A percentile compares a stretch with the other conserved stretches of the same genome.
Conservation (phyloP, 1,139 yeast genomes). For the Kluyveromyces sp. region DNA sequence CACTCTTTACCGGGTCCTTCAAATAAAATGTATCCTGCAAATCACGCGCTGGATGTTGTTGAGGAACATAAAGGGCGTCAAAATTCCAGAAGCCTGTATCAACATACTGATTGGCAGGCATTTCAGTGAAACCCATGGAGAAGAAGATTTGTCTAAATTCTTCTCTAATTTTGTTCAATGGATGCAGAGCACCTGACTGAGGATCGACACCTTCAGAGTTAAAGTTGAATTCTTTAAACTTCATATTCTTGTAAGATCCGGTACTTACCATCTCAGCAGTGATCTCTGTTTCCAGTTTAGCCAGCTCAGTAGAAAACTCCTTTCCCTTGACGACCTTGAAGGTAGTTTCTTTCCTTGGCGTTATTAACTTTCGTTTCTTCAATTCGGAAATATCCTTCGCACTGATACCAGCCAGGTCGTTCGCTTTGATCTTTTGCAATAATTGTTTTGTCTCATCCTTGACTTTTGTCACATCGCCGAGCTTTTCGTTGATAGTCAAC, state of each 20-base stretch:
- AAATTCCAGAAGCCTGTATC: conserved; percentile 99
- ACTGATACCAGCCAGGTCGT: conserved; percentile 47
- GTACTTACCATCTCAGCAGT: conserved; percentile 83
- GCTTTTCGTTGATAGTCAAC: conserved; percentile 50
- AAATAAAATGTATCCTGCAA: conserved; percentile 96
- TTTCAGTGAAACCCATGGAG: conserved; percentile 95
- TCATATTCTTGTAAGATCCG: conserved; percentile 76
- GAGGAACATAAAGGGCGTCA: conserved; percentile 93
- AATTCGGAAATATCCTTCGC: conserved; percentile 72
- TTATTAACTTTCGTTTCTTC: conserved; percentile 85
- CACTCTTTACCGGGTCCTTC: conserved; percentile 81
- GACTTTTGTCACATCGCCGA: conserved; percentile 35
- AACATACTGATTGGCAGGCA: conserved; percentile 97
- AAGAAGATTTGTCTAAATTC: conserved; percentile 97
- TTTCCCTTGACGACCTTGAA: conserved; percentile 73
- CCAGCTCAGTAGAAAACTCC: conserved; percentile 74
- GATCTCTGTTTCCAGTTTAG: conserved; percentile 82
- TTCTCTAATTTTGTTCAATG: conserved; percentile 90
- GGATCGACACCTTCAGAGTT: conserved; percentile 89
- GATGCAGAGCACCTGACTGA: conserved; percentile 89
- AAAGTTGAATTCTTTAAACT: conserved; percentile 93
- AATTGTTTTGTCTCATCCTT: conserved; percentile 62
- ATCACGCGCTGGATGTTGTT: conserved; percentile 99
- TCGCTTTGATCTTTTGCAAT: conserved; percentile 48
- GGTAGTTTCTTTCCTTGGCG: conserved; percentile 65